Evolutionary conservation across 1,284 basidiomycete genomes (phyloP).

Genomic region (Rhodotorula sp.): DNA sequence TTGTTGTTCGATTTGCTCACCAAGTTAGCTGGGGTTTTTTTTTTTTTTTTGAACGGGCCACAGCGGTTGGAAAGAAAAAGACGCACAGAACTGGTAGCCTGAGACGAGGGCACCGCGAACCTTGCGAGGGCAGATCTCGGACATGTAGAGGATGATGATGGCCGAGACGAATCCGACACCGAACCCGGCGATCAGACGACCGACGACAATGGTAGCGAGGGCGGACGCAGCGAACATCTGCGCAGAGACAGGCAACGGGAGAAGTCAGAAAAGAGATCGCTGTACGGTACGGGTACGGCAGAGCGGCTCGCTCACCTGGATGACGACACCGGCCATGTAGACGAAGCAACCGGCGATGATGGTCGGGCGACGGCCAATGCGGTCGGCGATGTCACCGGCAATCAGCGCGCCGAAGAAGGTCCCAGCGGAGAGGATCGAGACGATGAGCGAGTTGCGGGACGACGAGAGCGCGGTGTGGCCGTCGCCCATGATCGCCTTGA

Average conservation of each 20-base stretch:
- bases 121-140: slow-evolving; percentile 37
- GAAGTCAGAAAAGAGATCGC: too few relatives aligned
- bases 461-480: slow-evolving; percentile 14
- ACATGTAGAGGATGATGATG: slow-evolving; percentile 49
- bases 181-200: slow-evolving; percentile 53
- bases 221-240: slow-evolving; percentile 45
- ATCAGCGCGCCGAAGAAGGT: slow-evolving; percentile 34
- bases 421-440: slow-evolving; percentile 32
- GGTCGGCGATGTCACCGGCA: slow-evolving; percentile 30
- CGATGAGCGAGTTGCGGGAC: slow-evolving; percentile 23
- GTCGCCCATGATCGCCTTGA: slow-evolving; percentile 30
- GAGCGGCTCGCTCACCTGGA: slow-evolving; percentile 41
- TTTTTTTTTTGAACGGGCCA: too few relatives aligned
- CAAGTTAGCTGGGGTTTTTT: too few relatives aligned
- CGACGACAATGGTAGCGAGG: slow-evolving; percentile 48
- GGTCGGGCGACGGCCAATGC: slow-evolving; percentile 28
- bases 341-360: slow-evolving; percentile 49
- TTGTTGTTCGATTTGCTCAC: neutral
- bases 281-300: too few relatives aligned
- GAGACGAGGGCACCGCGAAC: slow-evolving; percentile 42
- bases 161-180: slow-evolving; percentile 55
- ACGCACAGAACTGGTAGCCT: slow-evolving; percentile 37
- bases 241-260: slow-evolving; percentile 25
- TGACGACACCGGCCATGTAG: slow-evolving; percentile 52
- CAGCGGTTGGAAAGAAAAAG: neutral